A percentile compares a stretch with the other conserved stretches of the same genome.
Conservation (phyloP, 2,329 filamentous ascomycete species). For the Alternaria sp. region DNA sequence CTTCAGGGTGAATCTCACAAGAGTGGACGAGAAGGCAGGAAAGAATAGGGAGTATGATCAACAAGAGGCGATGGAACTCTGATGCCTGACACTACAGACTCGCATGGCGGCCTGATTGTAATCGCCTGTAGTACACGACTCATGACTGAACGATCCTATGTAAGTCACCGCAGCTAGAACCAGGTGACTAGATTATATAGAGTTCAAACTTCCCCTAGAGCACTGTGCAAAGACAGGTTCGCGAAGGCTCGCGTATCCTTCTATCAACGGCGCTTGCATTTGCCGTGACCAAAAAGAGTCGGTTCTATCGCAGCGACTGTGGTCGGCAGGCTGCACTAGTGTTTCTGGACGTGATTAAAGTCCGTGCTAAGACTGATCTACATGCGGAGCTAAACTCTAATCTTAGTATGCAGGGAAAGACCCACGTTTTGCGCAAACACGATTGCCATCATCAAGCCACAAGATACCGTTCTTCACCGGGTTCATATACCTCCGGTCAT, state of each 20-base stretch:
- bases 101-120: background rate
- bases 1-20: conserved; percentile 42
- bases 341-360: background rate
- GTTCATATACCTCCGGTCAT: background rate
- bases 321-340: background rate
- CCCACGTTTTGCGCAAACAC: background rate
- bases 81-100: background rate
- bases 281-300: background rate
- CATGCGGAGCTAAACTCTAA: background rate
- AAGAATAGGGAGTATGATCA: background rate
- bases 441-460: background rate
- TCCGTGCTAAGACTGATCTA: background rate
- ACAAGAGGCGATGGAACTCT: conserved; percentile 21
- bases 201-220: background rate
- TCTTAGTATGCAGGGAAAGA: background rate
- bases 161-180: background rate
- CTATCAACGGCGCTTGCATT: background rate
- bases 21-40: conserved; percentile 1
- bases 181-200: background rate
- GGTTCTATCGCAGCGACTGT: background rate
- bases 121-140: background rate
- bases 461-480: background rate
- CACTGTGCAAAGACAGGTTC: background rate
- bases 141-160: background rate
- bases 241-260: background rate